Conservation (phyloP, 2,329 filamentous ascomycete genomes). For the Colletotrichum musicola region DNA sequence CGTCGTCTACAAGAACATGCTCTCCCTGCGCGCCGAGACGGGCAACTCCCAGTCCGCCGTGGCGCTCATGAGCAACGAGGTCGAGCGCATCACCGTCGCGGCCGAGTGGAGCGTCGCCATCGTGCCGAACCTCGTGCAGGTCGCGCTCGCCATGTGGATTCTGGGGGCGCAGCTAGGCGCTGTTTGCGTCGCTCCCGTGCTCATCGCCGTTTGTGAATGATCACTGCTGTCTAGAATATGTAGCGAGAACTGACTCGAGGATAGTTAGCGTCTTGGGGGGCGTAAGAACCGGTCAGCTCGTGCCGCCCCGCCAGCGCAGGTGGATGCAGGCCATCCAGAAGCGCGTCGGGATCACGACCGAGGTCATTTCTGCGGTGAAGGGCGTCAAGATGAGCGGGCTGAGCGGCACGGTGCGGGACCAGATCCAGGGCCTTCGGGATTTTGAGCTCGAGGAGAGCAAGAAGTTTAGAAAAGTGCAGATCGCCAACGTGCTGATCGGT, state of each 20-base stretch:
- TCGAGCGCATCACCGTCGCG: slow-evolving; percentile 44
- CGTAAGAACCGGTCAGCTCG: not conserved
- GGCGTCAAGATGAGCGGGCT: slow-evolving; percentile 64
- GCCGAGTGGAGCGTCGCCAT: slow-evolving; percentile 42
- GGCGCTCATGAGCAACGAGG: slow-evolving; percentile 46
- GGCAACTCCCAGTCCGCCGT: slow-evolving; percentile 41
- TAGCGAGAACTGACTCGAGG: no score
- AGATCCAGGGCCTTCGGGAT: slow-evolving; percentile 40
- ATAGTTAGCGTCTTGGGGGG: slow-evolving; percentile 2
- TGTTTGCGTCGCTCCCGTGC: slow-evolving; percentile 54
- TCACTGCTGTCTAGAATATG: no score
- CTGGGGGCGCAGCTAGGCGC: slow-evolving; percentile 51
- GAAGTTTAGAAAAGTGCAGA: slow-evolving; percentile 23
- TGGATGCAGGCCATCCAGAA: slow-evolving; percentile 65
- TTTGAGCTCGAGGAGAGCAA: slow-evolving; percentile 41
- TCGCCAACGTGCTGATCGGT: slow-evolving; percentile 19
- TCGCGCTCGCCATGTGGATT: slow-evolving; percentile 45
- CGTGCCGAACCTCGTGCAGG: slow-evolving; percentile 37
- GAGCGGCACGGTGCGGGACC: slow-evolving; percentile 49
- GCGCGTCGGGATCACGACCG: slow-evolving; percentile 61
- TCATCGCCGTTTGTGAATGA: slow-evolving; percentile 51
- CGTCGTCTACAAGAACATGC: slow-evolving; percentile 44
- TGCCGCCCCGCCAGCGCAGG: slow-evolving; percentile 17
- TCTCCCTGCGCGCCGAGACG: slow-evolving; percentile 36
- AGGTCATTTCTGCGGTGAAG: slow-evolving; percentile 62